Conservation (phyloP, 2,329 filamentous ascomycete genomes). For the Pyrenochaeta sp. region DNA sequence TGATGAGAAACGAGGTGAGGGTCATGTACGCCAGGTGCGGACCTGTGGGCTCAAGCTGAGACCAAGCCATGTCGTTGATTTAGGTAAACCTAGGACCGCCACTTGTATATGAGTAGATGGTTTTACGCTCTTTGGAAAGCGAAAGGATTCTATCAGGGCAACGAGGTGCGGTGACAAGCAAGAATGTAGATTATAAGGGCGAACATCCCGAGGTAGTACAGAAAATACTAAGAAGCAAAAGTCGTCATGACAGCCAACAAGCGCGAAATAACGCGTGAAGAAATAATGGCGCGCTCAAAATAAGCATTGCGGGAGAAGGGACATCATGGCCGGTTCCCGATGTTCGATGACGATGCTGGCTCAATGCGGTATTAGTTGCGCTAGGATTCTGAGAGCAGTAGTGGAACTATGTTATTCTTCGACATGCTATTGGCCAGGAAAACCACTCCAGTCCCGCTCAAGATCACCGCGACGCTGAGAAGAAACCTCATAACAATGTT, state of each 20-base stretch:
- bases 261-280: background rate
- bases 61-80: slow-evolving; percentile 46
- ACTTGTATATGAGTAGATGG: no score
- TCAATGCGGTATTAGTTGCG: slow-evolving; percentile 5
- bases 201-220: no score
- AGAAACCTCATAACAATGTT: no score
- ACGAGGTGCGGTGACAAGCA: no score
- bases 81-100: no score
- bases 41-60: slow-evolving; percentile 55
- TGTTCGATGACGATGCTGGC: slow-evolving; percentile 19
- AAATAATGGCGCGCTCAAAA: background rate
- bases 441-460: no score
- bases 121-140: no score
- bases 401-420: background rate
- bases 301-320: slow-evolving; percentile 6
- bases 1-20: slow-evolving; percentile 55
- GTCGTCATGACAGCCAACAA: background rate
- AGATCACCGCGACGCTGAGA: no score
- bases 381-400: slow-evolving; percentile 2
- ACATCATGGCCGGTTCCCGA: slow-evolving; percentile 4
- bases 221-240: background rate
- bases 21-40: slow-evolving; percentile 56
- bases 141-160: background rate
- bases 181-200: no score
- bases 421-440: background rate